phyloP scores from a whole-genome alignment of 192 early-diverging fungal species.

The Mortierella claussenii region DNA sequence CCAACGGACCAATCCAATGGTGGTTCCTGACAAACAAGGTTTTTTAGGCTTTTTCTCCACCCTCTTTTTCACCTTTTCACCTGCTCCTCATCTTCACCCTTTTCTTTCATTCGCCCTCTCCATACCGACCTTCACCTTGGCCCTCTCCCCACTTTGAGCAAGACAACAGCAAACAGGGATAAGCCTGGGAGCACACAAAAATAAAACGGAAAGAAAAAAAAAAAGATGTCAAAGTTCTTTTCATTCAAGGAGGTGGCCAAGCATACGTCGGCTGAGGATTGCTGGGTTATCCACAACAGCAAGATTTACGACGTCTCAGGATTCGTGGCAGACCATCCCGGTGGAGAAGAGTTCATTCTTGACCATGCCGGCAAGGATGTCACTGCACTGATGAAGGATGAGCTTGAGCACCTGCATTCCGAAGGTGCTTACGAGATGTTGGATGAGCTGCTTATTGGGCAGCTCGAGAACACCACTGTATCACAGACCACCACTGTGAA shows the following conservation, averaged over 20 bases:
- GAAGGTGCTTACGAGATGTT: slow-evolving; percentile 90
- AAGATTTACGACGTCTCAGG: slow-evolving; percentile 89
- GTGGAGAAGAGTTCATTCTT: slow-evolving; percentile 88
- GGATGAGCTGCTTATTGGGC: slow-evolving; percentile 82
- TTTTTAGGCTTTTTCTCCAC: too few species aligned
- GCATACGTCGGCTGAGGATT: slow-evolving; percentile 74
- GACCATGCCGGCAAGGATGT: slow-evolving; percentile 90
- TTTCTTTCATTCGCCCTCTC: too few species aligned
- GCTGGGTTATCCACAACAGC: slow-evolving; percentile 84
- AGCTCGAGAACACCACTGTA: slow-evolving; percentile 1
- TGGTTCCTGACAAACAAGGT: too few species aligned
- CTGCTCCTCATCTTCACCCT: too few species aligned
- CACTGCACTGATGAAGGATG: slow-evolving; percentile 81
- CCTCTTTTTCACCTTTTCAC: too few species aligned
- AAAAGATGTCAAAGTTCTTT: slow-evolving; percentile 22
- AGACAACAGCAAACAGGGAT: too few species aligned
- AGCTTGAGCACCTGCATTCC: slow-evolving; percentile 81
- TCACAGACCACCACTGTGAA: background rate
- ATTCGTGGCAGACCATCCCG: slow-evolving; percentile 92
- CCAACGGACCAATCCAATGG: too few species aligned
- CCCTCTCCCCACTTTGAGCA: too few species aligned
- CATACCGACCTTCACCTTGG: too few species aligned
- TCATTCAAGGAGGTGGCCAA: slow-evolving; percentile 74
- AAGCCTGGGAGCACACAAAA: too few species aligned
- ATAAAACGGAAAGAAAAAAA: slow-evolving; percentile 10